Evolutionary conservation across 257 asterid genomes (phyloP).

Genomic region (Solanum neorickii): DNA sequence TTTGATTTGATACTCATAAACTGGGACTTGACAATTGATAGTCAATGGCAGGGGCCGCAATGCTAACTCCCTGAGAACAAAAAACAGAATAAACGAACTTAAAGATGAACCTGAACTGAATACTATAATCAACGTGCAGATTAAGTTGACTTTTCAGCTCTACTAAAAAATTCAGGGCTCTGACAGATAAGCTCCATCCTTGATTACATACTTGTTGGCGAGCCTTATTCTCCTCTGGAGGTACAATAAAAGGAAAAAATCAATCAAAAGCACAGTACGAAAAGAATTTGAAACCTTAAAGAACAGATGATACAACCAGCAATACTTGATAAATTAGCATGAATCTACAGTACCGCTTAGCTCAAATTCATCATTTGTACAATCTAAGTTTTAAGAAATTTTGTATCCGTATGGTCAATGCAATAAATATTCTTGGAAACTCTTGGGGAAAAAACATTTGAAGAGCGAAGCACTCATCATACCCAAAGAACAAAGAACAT

Average conservation of each 20-base stretch:
- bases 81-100: background rate
- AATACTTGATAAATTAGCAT: background rate
- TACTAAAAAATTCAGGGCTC: background rate
- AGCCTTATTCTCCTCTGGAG: background rate
- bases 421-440: background rate
- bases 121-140: background rate
- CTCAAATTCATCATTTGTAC: background rate
- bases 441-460: background rate
- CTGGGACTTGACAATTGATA: background rate
- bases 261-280: background rate
- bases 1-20: background rate
- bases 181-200: background rate
- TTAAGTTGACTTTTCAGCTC: background rate
- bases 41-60: background rate
- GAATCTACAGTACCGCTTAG: background rate
- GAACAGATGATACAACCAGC: too few relatives aligned
- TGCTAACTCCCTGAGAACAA: background rate
- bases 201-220: background rate
- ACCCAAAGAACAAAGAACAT: background rate
- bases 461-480: background rate
- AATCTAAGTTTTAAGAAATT: background rate
- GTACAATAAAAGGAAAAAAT: background rate
- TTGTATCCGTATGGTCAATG: background rate
- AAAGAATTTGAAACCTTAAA: background rate
- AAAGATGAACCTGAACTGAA: background rate